Evolutionary conservation across 306 rosid genomes (phyloP).

Genomic region (Hippophae rhamnoides): DNA sequence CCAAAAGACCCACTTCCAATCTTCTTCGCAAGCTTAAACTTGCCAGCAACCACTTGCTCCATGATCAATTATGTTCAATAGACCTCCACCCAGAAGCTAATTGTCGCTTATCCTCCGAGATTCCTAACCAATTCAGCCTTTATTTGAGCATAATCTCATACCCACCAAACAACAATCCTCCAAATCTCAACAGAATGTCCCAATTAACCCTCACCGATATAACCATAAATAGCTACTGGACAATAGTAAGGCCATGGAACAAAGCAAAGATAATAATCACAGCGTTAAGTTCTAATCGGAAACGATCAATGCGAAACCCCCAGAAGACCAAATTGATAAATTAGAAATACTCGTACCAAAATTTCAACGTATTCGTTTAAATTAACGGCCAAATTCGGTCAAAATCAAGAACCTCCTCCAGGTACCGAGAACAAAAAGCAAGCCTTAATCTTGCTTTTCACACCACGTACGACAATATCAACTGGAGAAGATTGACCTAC

Average conservation of each 20-base stretch:
- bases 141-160: slow-evolving; percentile 30
- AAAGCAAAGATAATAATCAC: slow-evolving; percentile 2
- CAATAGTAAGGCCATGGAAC: slow-evolving; percentile 14
- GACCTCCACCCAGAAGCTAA: slow-evolving; percentile 26
- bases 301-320: slow-evolving; percentile 1
- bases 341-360: background rate
- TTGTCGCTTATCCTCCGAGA: slow-evolving; percentile 23
- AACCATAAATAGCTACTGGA: slow-evolving; percentile 16
- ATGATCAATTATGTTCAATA: slow-evolving; percentile 41
- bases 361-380: slow-evolving; percentile 1
- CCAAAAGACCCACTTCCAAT: slow-evolving; percentile 99
- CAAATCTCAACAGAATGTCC: slow-evolving; percentile 30
- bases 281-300: slow-evolving; percentile 6
- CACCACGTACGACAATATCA: slow-evolving; percentile 13
- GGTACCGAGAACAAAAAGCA: background rate
- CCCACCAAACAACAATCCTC: slow-evolving; percentile 17
- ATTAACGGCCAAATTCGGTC: background rate
- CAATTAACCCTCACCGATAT: slow-evolving; percentile 18
- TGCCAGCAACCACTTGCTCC: slow-evolving; percentile 91
- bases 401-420: slow-evolving; percentile 4
- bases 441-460: slow-evolving; percentile 14
- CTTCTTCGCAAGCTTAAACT: slow-evolving; percentile 92
- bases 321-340: background rate
- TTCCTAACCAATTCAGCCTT: slow-evolving; percentile 32
- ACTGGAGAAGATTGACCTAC: slow-evolving; percentile 17